phyloP scores from a whole-genome alignment of 805 yeast genomes.

The Metschnikowia matae region DNA sequence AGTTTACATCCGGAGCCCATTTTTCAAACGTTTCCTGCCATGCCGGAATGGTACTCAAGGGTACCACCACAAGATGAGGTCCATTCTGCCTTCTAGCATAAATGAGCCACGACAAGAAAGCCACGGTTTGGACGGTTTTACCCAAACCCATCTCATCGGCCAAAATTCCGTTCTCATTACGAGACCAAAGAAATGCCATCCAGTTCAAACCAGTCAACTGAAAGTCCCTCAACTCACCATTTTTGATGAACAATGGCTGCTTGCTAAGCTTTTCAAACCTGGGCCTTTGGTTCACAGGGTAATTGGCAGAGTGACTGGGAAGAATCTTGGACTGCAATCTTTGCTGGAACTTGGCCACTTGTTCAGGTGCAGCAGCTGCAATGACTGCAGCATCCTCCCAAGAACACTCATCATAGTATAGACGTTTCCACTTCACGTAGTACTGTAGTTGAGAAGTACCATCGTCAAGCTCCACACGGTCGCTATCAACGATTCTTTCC shows the following conservation, averaged over 20 bases:
- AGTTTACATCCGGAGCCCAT: slow-evolving; percentile 96
- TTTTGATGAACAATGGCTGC: slow-evolving; percentile 87
- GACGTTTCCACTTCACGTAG: slow-evolving; percentile 88
- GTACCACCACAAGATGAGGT: slow-evolving; percentile 95
- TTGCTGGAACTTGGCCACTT: slow-evolving; percentile 77
- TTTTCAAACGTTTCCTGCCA: slow-evolving; percentile 99
- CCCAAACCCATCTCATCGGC: slow-evolving; percentile 99
- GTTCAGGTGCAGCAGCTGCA: slow-evolving; percentile 77
- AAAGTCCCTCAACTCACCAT: slow-evolving; percentile 92
- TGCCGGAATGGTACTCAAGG: slow-evolving; percentile 92
- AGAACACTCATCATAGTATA: slow-evolving; percentile 91
- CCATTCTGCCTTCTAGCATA: slow-evolving; percentile 96
- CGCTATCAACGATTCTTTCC: slow-evolving; percentile 85
- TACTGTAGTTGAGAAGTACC: slow-evolving; percentile 72
- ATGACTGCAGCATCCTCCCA: slow-evolving; percentile 94
- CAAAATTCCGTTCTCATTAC: slow-evolving; percentile 93
- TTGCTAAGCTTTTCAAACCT: slow-evolving; percentile 77
- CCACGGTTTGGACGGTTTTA: slow-evolving; percentile 94
- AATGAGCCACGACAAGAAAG: slow-evolving; percentile 90
- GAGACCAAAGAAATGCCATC: slow-evolving; percentile 99
- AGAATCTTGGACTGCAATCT: slow-evolving; percentile 79
- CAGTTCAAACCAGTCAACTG: slow-evolving; percentile 97
- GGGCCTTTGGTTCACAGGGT: slow-evolving; percentile 70
- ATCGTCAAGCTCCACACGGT: slow-evolving; percentile 60
- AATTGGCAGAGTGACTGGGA: slow-evolving; percentile 75